Percentiles rank a stretch among this genome's conserved stretches.
These are phyloP conservation scores for Lachnellula arida DNA, from an alignment of 2,329 filamentous ascomycete species.

Conservation along the genomic window DNA sequence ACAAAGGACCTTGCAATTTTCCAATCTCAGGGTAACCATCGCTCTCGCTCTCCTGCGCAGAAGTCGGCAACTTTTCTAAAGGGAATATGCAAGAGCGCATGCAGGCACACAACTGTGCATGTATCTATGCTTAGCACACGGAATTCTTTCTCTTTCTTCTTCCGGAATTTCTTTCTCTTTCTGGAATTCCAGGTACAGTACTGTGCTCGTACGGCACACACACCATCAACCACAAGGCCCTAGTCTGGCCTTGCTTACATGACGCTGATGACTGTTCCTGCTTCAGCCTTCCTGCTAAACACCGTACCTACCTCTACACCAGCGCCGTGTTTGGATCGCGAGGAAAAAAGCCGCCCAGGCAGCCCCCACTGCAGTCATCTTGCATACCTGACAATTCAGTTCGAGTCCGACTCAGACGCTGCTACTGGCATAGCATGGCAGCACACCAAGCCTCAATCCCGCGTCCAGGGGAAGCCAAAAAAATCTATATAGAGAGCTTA, in stretches of 20 bases:
- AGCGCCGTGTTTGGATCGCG: not conserved
- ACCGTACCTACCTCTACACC: not conserved
- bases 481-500: not conserved
- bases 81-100: not conserved
- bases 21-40: not conserved
- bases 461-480: not conserved
- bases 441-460: not conserved
- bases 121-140: constrained; percentile 8
- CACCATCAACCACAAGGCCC: not conserved
- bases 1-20: not conserved
- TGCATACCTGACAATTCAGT: constrained; percentile 1
- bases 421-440: not conserved
- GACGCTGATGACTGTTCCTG: not conserved
- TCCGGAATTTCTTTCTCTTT: not conserved
- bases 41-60: not conserved
- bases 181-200: not conserved
- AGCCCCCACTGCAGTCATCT: constrained; percentile 6
- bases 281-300: not conserved
- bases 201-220: not conserved
- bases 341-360: constrained; percentile 3
- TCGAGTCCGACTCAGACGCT: not conserved
- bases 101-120: not conserved
- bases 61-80: not conserved
- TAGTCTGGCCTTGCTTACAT: not conserved
- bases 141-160: too few relatives aligned